These are phyloP conservation scores for Aspergillus japonicus DNA, from an alignment of 2,329 filamentous ascomycete genomes.

Conservation along the genomic window DNA sequence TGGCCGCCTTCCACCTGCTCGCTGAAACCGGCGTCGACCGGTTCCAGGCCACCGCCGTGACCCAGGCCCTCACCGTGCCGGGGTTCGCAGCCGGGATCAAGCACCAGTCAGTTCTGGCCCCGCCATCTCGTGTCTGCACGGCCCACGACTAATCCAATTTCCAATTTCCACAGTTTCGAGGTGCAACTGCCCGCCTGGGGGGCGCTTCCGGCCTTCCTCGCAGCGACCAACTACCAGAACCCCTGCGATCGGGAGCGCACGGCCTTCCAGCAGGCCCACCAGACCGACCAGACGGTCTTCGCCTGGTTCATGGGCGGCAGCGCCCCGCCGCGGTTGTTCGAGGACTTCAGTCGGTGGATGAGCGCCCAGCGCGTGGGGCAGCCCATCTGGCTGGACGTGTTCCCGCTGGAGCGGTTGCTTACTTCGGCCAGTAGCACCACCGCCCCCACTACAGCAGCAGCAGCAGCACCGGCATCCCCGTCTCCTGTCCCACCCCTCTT, in stretches of 20 bases:
- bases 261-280: neutral
- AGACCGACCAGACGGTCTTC: neutral
- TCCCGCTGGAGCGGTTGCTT: neutral
- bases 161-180: too few species aligned
- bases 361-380: neutral
- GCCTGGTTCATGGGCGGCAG: neutral
- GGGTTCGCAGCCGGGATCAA: too few species aligned
- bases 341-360: neutral
- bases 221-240: too few species aligned
- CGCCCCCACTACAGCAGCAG: too few species aligned
- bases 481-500: neutral
- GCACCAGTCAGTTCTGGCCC: too few species aligned
- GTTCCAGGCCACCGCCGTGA: neutral
- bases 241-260: neutral
- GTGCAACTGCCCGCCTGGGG: too few species aligned
- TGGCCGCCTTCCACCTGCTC: neutral
- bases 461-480: too few species aligned
- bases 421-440: too few species aligned
- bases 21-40: neutral
- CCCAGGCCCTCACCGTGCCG: too few species aligned
- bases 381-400: neutral
- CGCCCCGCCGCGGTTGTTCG: neutral
- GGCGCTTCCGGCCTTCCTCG: too few species aligned
- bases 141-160: too few species aligned
- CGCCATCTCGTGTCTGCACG: too few species aligned